Conservation (phyloP, 805 yeast species). For the Jamesozyma spencerorum region DNA sequence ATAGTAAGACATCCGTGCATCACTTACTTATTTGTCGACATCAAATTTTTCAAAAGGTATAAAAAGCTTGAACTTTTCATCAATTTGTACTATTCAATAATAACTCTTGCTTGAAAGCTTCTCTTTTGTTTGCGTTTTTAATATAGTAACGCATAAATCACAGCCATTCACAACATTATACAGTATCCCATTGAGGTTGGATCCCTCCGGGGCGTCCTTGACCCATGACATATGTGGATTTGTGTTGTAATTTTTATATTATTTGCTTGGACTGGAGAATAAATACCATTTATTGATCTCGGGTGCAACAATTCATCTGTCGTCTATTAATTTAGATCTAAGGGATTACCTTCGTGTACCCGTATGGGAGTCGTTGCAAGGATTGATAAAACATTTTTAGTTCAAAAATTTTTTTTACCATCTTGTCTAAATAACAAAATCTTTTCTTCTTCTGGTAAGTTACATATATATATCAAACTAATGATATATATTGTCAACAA, state of each 20-base stretch:
- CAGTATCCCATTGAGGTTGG: slow-evolving; percentile 65
- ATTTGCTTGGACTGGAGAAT: slow-evolving; percentile 51
- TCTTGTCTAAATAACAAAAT: no score
- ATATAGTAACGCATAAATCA: slow-evolving; percentile 49
- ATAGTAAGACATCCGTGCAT: no score
- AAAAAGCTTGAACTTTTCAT: no score
- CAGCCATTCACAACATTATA: slow-evolving; percentile 51
- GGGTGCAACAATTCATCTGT: slow-evolving; percentile 66
- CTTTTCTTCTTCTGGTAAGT: neutral
- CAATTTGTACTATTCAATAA: no score
- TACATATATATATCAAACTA: no score
- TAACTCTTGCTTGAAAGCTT: no score
- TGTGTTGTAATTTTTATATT: slow-evolving; percentile 26
- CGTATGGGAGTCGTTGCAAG: slow-evolving; percentile 58
- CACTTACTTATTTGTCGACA: no score
- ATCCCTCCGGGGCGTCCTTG: slow-evolving; percentile 52
- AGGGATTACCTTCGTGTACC: slow-evolving; percentile 70
- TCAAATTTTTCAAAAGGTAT: no score
- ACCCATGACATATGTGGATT: slow-evolving; percentile 62
- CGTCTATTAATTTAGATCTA: slow-evolving; percentile 39
- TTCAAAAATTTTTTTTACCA: slow-evolving; percentile 5
- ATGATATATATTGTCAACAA: no score
- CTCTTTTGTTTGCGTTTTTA: neutral
- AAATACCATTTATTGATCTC: slow-evolving; percentile 44
- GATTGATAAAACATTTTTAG: slow-evolving; percentile 33